Evolutionary conservation across 495 filamentous ascomycete species (phyloP).

Genomic region (Immersiella caudata): DNA sequence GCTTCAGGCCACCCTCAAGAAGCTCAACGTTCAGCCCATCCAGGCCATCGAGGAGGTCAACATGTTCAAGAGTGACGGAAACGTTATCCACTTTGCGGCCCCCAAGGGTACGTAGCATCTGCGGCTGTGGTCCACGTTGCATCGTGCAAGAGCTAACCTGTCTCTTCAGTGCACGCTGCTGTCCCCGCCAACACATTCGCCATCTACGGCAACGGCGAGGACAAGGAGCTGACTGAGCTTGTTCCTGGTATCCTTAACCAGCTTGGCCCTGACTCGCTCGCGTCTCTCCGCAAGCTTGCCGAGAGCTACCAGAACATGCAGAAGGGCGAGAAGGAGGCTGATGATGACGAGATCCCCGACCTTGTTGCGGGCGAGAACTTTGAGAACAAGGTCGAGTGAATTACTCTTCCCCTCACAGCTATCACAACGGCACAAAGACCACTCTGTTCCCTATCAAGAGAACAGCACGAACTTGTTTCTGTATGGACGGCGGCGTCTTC

Average conservation of each 20-base stretch:
- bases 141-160: constrained; percentile 14
- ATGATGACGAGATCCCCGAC: constrained; percentile 91
- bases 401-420: not conserved
- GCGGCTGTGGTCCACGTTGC: not conserved
- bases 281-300: constrained; percentile 94
- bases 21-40: constrained; percentile 95
- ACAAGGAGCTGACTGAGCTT: constrained; percentile 99
- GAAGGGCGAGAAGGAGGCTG: constrained; percentile 85
- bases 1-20: constrained; percentile 91
- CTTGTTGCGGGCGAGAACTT: constrained; percentile 96
- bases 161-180: constrained; percentile 82
- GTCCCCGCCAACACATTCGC: constrained; percentile 97
- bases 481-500: constrained; percentile 34
- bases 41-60: constrained; percentile 99
- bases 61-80: constrained; percentile 99
- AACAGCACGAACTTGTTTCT: constrained; percentile 27
- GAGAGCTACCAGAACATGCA: constrained; percentile 99
- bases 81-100: constrained; percentile 98
- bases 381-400: constrained; percentile 92
- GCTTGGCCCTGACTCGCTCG: constrained; percentile 96
- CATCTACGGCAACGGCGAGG: constrained; percentile 97
- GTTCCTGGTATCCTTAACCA: constrained; percentile 99
- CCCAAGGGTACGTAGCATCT: constrained; percentile 77
- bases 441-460: constrained; percentile 2
- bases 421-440: constrained; percentile 21